A percentile compares a stretch with the other conserved stretches of the same genome.
phyloP scores from a whole-genome alignment of 2,329 filamentous ascomycete species.

The Phaeosphaeria sp. region DNA sequence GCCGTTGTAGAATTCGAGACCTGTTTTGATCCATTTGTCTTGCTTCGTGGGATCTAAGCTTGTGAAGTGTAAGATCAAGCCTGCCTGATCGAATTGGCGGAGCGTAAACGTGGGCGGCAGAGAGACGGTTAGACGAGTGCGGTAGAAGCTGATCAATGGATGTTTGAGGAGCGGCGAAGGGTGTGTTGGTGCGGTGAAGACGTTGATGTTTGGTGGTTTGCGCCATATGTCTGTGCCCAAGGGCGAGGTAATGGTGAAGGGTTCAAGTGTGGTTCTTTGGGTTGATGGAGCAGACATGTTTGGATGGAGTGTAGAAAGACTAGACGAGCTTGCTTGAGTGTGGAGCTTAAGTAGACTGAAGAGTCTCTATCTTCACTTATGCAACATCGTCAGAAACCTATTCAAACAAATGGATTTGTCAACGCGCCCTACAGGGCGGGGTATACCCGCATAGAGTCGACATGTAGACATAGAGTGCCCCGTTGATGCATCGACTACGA shows the following conservation, averaged over 20 bases:
- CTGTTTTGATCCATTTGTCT: neutral
- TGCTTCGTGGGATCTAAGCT: neutral
- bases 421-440: neutral
- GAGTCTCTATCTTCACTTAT: too few species aligned
- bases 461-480: neutral
- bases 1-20: neutral
- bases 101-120: neutral
- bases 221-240: neutral
- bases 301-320: neutral
- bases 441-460: neutral
- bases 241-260: neutral
- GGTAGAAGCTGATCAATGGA: neutral
- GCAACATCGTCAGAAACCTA: neutral
- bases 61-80: neutral
- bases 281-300: neutral
- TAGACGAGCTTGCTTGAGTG: neutral
- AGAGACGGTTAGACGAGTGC: neutral
- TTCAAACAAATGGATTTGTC: neutral
- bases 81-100: neutral
- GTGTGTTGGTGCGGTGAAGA: neutral
- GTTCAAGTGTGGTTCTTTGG: neutral
- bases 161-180: neutral
- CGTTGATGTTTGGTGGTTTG: neutral
- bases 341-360: too few species aligned
- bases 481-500: neutral